phyloP scores from a whole-genome alignment of 805 yeast species.

The Starmerella floris region DNA sequence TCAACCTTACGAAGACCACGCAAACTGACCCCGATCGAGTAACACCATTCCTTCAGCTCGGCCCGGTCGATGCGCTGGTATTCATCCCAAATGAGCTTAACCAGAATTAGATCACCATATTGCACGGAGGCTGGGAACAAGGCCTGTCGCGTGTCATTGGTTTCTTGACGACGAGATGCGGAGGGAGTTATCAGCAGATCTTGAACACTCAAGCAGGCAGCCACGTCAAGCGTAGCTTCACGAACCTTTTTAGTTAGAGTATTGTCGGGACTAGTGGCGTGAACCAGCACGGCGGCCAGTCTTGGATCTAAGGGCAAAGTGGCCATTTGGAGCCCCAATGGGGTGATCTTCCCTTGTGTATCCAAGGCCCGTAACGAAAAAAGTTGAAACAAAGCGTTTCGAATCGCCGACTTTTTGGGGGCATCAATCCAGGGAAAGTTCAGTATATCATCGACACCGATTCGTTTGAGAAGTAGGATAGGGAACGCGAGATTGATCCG shows the following conservation, averaged over 20 bases:
- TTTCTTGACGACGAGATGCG: conserved; percentile 69
- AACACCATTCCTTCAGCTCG: conserved; percentile 77
- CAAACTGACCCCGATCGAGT: conserved; percentile 56
- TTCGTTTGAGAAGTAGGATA: conserved; percentile 64
- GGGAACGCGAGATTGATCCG: conserved; percentile 80
- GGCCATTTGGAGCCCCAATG: conserved; percentile 74
- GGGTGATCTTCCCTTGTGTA: conserved; percentile 62
- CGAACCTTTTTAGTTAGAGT: conserved; percentile 30
- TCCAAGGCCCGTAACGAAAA: conserved; percentile 69
- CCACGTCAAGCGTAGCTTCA: conserved; percentile 67
- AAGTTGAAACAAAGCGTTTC: conserved; percentile 64
- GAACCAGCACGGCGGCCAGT: conserved; percentile 67
- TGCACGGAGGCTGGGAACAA: conserved; percentile 56
- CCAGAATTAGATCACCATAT: conserved; percentile 71
- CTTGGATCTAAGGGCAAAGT: conserved; percentile 87
- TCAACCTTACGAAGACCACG: conserved; percentile 70
- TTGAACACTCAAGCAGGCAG: conserved; percentile 85
- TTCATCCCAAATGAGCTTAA: conserved; percentile 62
- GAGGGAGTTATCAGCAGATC: conserved; percentile 70
- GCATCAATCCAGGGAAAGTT: conserved; percentile 88
- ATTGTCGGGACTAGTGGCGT: conserved; percentile 38
- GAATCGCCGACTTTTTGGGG: conserved; percentile 67
- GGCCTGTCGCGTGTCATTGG: conserved; percentile 59
- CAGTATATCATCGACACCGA: conserved; percentile 70
- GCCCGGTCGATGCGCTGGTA: conserved; percentile 27